A percentile compares a stretch with the other conserved stretches of the same genome.
Conservation (phyloP, 2,329 filamentous ascomycete species). For the Colletotrichum spaethianum region DNA sequence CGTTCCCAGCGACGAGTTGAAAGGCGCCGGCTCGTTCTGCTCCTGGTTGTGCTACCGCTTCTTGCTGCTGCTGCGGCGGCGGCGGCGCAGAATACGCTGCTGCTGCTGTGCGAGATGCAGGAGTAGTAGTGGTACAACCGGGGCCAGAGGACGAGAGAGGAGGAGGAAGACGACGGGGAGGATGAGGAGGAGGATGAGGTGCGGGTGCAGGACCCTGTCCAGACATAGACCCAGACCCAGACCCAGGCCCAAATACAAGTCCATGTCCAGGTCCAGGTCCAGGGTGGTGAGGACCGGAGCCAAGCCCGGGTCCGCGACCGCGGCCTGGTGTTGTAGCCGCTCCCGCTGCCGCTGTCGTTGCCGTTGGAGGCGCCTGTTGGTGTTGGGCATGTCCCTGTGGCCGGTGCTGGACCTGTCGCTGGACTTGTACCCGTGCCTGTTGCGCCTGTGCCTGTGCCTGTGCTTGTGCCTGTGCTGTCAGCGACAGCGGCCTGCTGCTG, state of each 20-base stretch:
- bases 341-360: not conserved
- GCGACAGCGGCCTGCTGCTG: not conserved
- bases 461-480: slow-evolving; percentile 30
- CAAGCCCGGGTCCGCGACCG: not conserved
- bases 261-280: not conserved
- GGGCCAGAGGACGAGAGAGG: not conserved
- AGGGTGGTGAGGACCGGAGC: not conserved
- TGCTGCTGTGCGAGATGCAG: not conserved
- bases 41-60: not conserved
- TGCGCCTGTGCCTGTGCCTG: slow-evolving; percentile 29
- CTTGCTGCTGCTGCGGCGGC: no score
- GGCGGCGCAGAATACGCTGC: not conserved
- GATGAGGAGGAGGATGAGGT: slow-evolving; percentile 4
- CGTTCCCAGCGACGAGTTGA: not conserved
- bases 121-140: not conserved
- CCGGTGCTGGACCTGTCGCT: not conserved
- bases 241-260: not conserved
- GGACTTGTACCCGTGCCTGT: not conserved
- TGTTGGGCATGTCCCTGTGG: not conserved
- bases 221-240: not conserved
- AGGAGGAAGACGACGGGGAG: slow-evolving; percentile 7
- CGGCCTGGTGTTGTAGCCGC: not conserved
- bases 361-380: not conserved
- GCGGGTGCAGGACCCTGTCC: not conserved
- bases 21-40: not conserved